Conservation (phyloP, 441 rosid genomes). For the Gossypium schwendimanii region DNA sequence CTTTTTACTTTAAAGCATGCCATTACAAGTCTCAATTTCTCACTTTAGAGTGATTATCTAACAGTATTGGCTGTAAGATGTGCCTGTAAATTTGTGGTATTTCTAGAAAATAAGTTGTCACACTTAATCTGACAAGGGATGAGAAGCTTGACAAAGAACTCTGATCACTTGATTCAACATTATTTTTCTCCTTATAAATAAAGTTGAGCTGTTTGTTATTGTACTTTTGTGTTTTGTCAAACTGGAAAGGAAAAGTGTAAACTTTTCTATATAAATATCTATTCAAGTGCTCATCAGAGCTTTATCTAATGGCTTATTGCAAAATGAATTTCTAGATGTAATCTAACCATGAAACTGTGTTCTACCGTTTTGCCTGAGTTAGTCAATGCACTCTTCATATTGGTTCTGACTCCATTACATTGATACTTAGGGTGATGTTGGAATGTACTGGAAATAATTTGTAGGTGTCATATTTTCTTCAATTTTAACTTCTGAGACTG, state of each 20-base stretch:
- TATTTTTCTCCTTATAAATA: neutral
- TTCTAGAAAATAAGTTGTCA: neutral
- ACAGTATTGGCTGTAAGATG: neutral
- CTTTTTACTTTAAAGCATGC: neutral
- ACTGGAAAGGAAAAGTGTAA: neutral
- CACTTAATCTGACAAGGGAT: neutral
- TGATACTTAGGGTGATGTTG: neutral
- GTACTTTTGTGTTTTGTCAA: neutral
- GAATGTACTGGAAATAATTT: neutral
- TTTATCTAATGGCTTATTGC: neutral
- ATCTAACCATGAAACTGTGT: neutral
- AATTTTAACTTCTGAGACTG: slow-evolving; percentile 14
- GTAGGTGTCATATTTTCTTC: neutral
- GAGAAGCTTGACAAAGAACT: neutral
- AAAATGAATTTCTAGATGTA: neutral
- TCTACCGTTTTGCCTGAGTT: neutral
- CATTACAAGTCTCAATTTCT: neutral
- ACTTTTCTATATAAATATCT: neutral
- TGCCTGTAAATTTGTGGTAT: neutral
- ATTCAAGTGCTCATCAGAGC: neutral
- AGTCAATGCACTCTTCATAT: neutral
- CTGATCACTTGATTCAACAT: neutral
- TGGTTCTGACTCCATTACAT: neutral
- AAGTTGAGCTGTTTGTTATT: neutral
- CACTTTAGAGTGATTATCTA: neutral